Conservation (phyloP, 2,329 filamentous ascomycete species). For the Stachybotrys echinatus region DNA sequence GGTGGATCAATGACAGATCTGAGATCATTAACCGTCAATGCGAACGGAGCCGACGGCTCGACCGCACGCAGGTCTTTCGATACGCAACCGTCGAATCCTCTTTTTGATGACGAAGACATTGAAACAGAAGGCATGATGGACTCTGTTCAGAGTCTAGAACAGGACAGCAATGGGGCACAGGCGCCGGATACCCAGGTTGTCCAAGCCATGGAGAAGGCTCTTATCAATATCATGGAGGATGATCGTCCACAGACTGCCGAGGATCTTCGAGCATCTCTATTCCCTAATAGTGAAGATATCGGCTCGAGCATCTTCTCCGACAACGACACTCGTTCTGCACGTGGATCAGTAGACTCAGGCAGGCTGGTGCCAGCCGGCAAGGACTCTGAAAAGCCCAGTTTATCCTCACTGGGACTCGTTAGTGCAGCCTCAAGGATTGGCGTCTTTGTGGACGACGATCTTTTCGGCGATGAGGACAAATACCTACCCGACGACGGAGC, state of each 20-base stretch:
- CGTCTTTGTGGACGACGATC: slow-evolving; percentile 88
- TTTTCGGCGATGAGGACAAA: slow-evolving; percentile 85
- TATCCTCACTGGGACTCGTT: slow-evolving; percentile 86
- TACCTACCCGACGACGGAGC: slow-evolving; percentile 83
- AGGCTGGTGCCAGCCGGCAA: slow-evolving; percentile 29
- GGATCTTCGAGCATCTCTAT: slow-evolving; percentile 62
- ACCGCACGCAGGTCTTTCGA: slow-evolving; percentile 70
- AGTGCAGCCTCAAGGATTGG: slow-evolving; percentile 82
- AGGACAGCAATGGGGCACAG: slow-evolving; percentile 49
- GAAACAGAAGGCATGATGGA: slow-evolving; percentile 65
- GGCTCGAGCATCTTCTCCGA: slow-evolving; percentile 45
- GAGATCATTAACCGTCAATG: slow-evolving; percentile 28
- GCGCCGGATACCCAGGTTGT: slow-evolving; percentile 75
- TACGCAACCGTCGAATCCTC: slow-evolving; percentile 39
- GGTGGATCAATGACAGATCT: slow-evolving; percentile 45
- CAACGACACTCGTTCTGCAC: slow-evolving; percentile 54
- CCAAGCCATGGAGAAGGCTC: slow-evolving; percentile 84
- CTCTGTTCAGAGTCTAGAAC: slow-evolving; percentile 76
- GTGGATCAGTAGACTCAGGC: slow-evolving; percentile 55
- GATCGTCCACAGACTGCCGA: slow-evolving; percentile 59
- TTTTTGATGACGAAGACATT: slow-evolving; percentile 80
- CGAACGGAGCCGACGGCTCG: slow-evolving; percentile 31
- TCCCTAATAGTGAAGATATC: slow-evolving; percentile 33
- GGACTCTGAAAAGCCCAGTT: slow-evolving; percentile 68
- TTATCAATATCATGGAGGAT: slow-evolving; percentile 88